Percentiles rank a stretch among this genome's conserved stretches.
These are phyloP conservation scores for Pichia sp. DNA, from an alignment of 1,139 yeast genomes.

Conservation along the genomic window DNA sequence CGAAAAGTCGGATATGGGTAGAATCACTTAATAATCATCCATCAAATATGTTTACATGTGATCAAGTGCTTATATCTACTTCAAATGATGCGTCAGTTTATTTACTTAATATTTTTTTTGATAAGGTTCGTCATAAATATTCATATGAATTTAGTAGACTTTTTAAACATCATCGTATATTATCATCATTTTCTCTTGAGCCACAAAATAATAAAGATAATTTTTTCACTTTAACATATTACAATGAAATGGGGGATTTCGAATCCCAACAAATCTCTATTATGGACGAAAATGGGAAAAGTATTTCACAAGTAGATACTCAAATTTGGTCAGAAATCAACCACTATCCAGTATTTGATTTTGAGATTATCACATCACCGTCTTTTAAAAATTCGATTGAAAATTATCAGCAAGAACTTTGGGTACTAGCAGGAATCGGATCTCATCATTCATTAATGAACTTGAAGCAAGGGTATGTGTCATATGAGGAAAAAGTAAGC, in stretches of 20 bases:
- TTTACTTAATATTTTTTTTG: constrained; percentile 23
- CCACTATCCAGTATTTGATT: constrained; percentile 27
- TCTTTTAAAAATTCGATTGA: constrained; percentile 16
- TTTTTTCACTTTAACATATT: constrained; percentile 7
- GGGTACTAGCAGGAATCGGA: constrained; percentile 26
- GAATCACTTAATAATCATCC: background rate
- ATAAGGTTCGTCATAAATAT: constrained; percentile 16
- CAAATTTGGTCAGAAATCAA: constrained; percentile 17
- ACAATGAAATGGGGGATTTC: constrained; percentile 22
- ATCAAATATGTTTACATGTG: constrained; percentile 11
- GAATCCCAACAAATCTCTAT: constrained; percentile 14
- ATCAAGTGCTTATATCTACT: constrained; percentile 26
- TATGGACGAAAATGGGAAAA: constrained; percentile 10
- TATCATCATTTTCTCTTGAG: constrained; percentile 8
- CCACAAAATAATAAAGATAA: constrained; percentile 5
- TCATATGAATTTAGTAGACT: constrained; percentile 15
- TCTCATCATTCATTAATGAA: constrained; percentile 23
- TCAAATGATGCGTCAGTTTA: constrained; percentile 17
- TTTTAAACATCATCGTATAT: constrained; percentile 12
- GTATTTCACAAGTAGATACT: constrained; percentile 17
- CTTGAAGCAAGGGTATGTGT: constrained; percentile 21
- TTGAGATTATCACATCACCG: constrained; percentile 15
- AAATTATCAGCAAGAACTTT: constrained; percentile 24
- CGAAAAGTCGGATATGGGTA: constrained; percentile 14
- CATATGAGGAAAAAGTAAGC: constrained; percentile 15